These are phyloP conservation scores for Colletotrichum neosansevieriae DNA, from an alignment of 2,329 filamentous ascomycete species.

Conservation along the genomic window DNA sequence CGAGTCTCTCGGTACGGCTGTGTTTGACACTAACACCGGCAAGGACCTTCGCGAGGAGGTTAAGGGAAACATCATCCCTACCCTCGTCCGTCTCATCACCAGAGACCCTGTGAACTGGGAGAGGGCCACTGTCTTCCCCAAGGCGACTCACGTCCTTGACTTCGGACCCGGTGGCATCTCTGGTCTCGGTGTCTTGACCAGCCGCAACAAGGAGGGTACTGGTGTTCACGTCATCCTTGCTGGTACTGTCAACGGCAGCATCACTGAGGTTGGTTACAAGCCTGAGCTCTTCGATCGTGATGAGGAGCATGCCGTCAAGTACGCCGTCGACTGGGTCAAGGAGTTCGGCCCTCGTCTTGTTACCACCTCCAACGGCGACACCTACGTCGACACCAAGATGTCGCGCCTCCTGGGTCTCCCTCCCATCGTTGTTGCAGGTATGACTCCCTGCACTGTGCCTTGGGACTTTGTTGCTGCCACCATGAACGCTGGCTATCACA, in stretches of 20 bases:
- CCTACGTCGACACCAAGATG: conserved; percentile 97
- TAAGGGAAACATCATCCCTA: conserved; percentile 84
- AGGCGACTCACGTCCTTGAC: conserved; percentile 93
- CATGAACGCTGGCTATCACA: conserved; percentile 95
- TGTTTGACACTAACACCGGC: conserved; percentile 91
- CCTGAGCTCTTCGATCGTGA: conserved; percentile 97
- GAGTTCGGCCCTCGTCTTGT: conserved; percentile 94
- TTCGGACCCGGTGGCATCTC: conserved; percentile 98
- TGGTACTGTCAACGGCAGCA: conserved; percentile 90
- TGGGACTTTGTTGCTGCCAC: conserved; percentile 94
- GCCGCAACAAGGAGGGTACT: conserved; percentile 98
- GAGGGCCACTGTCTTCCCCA: conserved; percentile 89
- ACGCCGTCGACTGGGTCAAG: conserved; percentile 97
- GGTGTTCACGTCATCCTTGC: conserved; percentile 96
- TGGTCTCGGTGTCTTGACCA: conserved; percentile 93
- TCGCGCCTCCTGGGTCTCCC: conserved; percentile 86
- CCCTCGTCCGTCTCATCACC: conserved; percentile 92
- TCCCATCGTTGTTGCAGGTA: conserved; percentile 90
- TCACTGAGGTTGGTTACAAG: conserved; percentile 95
- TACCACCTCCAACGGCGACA: conserved; percentile 88
- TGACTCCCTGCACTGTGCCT: conserved; percentile 90
- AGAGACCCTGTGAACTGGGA: conserved; percentile 97
- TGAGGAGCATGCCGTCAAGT: conserved; percentile 93
- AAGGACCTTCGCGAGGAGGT: conserved; percentile 81
- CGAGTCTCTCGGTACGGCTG: conserved; percentile 81